Evolutionary conservation across 2,329 filamentous ascomycete species (phyloP), one percentile per base, ranked within the genome.

Genomic region (Coniochaeta sp.): DNA sequence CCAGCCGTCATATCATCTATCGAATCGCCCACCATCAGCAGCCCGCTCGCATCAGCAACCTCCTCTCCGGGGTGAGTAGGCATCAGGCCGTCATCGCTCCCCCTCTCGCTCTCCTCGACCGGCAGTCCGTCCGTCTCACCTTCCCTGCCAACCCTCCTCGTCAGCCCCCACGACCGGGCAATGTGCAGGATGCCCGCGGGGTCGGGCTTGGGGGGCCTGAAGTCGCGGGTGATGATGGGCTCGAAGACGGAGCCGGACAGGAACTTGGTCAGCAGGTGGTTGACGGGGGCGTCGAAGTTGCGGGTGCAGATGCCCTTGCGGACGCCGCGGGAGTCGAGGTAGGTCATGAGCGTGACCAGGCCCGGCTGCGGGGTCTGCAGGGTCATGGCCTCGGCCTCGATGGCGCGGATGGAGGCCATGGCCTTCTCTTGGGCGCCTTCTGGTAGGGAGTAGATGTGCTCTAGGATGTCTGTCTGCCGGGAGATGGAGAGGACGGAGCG

Each of bases 1-100:
- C 95, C 93, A 0, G 93, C 91, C 8, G 88, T 90, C 85, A 98
- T 96, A 71, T 99, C 95, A 72, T 98, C 95, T 60, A 96, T 85
- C 17, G 88, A 92, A 70, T 93, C 90, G 4, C 90, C 90, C 24
- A 87, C 85, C 85, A 88, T 88, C 66, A 86, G 83, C 47, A 86
- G 67, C 6, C 71, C 73, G 47, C 74, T 79, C 2, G 77, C 82
- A 62, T 80, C 78, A 1, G 69, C 69, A 11, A 73, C 69, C 24
- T 54, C 64, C 44, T 62, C 65, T 12, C 66, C 67, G 7, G 34
- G 28, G 24, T 61, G 47, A 1, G 64, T 61, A 14, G 60, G 59
- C 19, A 65, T 60, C 38, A 63, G 56, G 3, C 66, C 70, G 0
- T 64, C 66, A 22, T 60, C 62, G 2, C 16, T 2, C 52, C 61